These are phyloP conservation scores for Naganishia randhawae DNA, from an alignment of 768 basidiomycete species.

Conservation along the genomic window DNA sequence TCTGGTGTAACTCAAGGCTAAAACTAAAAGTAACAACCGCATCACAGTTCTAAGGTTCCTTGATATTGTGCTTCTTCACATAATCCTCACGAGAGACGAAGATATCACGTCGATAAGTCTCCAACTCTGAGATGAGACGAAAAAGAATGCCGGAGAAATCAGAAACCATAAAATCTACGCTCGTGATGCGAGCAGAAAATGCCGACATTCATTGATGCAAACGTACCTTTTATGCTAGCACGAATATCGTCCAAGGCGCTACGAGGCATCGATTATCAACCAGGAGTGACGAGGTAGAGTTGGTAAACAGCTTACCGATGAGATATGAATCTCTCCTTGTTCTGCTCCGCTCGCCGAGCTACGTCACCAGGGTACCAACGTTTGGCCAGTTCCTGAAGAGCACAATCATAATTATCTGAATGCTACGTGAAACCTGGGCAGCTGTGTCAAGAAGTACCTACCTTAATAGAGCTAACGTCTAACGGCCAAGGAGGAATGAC, in stretches of 20 bases:
- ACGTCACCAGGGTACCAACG: slow-evolving; percentile 47
- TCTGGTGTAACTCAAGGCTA: too few species aligned
- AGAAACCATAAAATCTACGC: background rate
- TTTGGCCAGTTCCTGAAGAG: slow-evolving; percentile 44
- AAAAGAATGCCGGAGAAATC: slow-evolving; percentile 8
- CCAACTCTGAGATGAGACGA: slow-evolving; percentile 59
- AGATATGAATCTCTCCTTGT: slow-evolving; percentile 32
- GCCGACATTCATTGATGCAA: background rate
- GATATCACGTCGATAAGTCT: slow-evolving; percentile 73
- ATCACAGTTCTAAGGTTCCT: background rate
- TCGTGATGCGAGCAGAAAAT: background rate
- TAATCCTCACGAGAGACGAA: slow-evolving; percentile 55
- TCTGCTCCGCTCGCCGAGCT: slow-evolving; percentile 27
- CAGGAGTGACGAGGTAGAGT: background rate
- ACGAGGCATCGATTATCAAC: slow-evolving; percentile 1
- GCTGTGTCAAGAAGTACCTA: background rate
- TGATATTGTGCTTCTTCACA: slow-evolving; percentile 1
- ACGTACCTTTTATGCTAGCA: slow-evolving; percentile 66
- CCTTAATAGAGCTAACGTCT: slow-evolving; percentile 49
- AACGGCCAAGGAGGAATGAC: background rate
- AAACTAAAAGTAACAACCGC: too few species aligned
- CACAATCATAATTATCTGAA: background rate
- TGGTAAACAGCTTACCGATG: slow-evolving; percentile 35
- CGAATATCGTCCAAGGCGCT: slow-evolving; percentile 81
- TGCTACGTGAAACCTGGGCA: too few species aligned